A percentile compares a stretch with the other conserved stretches of the same genome.
These are phyloP conservation scores for Eucalyptus cladocalyx DNA, from an alignment of 345 rosid genomes.

Conservation along the genomic window DNA sequence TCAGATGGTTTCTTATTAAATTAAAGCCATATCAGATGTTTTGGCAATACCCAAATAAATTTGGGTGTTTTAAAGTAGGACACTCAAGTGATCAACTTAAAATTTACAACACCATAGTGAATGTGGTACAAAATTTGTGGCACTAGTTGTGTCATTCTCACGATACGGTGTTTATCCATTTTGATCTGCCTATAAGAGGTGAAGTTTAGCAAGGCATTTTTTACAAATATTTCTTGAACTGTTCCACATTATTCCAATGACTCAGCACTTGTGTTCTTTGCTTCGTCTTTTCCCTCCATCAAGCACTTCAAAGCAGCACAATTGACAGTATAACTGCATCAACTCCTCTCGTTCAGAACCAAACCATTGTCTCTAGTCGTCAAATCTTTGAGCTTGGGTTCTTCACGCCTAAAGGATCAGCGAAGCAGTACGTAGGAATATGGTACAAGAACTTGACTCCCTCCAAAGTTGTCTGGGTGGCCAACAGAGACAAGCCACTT, in stretches of 20 bases:
- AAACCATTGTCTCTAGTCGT: neutral
- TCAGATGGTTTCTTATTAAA: neutral
- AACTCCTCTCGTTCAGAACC: neutral
- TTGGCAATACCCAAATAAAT: neutral
- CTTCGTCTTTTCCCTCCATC: neutral
- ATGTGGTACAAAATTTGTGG: neutral
- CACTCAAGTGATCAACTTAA: neutral
- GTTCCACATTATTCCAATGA: neutral
- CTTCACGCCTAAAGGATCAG: neutral
- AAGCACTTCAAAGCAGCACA: neutral
- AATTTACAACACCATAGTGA: no score
- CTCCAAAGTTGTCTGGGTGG: conserved; percentile 18
- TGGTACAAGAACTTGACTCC: neutral
- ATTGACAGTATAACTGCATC: neutral
- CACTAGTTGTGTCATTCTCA: neutral
- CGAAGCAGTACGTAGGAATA: neutral
- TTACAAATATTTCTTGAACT: neutral
- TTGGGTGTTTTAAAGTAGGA: no score
- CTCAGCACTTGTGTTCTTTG: neutral
- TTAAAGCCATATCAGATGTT: neutral
- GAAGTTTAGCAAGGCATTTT: neutral
- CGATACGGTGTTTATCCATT: no score
- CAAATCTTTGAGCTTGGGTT: neutral
- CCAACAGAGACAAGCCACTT: conserved; percentile 18
- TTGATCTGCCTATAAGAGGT: neutral